Conservation (phyloP, 2,329 filamentous ascomycete species). For the Aurifilum marmelostoma region DNA sequence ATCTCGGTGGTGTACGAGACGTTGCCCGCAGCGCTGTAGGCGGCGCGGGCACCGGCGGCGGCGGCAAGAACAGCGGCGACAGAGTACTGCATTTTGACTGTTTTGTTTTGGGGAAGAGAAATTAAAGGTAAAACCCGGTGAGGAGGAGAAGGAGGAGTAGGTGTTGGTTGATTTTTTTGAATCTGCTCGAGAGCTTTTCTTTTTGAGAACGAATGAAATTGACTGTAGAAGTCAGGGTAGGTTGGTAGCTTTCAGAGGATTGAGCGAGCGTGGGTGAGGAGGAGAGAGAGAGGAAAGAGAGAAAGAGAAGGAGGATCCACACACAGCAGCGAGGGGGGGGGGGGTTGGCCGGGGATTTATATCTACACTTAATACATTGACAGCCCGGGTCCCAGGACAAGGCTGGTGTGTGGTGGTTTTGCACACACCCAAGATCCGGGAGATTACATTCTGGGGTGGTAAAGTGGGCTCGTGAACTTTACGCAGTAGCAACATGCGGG, state of each 20-base stretch:
- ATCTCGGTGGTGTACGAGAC: constrained; percentile 66
- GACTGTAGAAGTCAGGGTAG: constrained; percentile 58
- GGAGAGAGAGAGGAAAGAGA: constrained; percentile 46
- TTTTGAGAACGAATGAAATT: constrained; percentile 62
- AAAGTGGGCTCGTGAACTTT: constrained; percentile 13
- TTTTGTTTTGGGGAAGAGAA: constrained; percentile 43
- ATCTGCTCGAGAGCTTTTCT: constrained; percentile 24
- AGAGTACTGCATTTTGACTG: constrained; percentile 69
- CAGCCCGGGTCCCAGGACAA: constrained; percentile 19
- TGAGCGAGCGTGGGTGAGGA: constrained; percentile 55
- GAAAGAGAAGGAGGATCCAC: constrained; percentile 40
- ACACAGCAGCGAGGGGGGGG: constrained; percentile 40
- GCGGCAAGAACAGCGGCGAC: constrained; percentile 56
- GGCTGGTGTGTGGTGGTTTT: background rate
- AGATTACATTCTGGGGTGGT: constrained; percentile 25
- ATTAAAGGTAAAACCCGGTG: constrained; percentile 34
- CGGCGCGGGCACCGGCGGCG: constrained; percentile 50
- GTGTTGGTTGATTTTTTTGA: constrained; percentile 35
- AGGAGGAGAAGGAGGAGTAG: constrained; percentile 25
- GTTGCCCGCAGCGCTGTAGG: constrained; percentile 42
- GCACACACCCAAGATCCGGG: constrained; percentile 20
- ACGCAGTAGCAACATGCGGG: background rate
- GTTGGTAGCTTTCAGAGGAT: constrained; percentile 32
- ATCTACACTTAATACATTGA: constrained; percentile 55
- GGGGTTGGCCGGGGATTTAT: constrained; percentile 47